Percentiles rank a stretch among this genome's conserved stretches.
phyloP scores from a whole-genome alignment of 495 filamentous ascomycete genomes.

The Annulohypoxylon maeteangense region DNA sequence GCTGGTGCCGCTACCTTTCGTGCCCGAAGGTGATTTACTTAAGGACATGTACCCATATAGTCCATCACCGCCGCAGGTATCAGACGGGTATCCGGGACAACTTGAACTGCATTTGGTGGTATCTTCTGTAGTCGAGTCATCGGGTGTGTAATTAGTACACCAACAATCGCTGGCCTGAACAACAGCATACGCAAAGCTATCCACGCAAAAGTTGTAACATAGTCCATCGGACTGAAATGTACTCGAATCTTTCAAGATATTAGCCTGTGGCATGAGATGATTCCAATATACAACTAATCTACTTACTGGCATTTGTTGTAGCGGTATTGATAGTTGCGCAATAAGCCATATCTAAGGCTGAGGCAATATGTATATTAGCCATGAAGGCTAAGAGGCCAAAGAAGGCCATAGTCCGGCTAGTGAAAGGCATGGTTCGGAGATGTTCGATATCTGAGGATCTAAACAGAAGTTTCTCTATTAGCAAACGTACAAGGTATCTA shows the following conservation, averaged over 20 bases:
- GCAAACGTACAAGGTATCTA: neutral
- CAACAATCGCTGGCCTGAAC: conserved; percentile 54
- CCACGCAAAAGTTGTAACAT: conserved; percentile 52
- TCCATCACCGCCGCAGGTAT: conserved; percentile 54
- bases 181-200: conserved; percentile 53
- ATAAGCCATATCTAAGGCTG: conserved; percentile 50
- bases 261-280: conserved; percentile 7
- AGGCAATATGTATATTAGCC: conserved; percentile 33
- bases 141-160: conserved; percentile 56
- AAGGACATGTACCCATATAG: conserved; percentile 56
- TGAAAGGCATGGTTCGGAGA: conserved; percentile 34
- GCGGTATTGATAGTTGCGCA: conserved; percentile 57
- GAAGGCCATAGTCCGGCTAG: conserved; percentile 30
- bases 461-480: conserved; percentile 13
- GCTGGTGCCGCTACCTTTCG: conserved; percentile 24
- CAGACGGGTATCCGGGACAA: conserved; percentile 56
- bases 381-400: conserved; percentile 22
- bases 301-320: conserved; percentile 49
- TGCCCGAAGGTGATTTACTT: conserved; percentile 44
- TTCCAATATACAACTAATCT: neutral
- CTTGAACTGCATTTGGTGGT: conserved; percentile 44
- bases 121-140: conserved; percentile 45
- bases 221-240: conserved; percentile 60
- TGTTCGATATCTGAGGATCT: conserved; percentile 18
- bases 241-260: conserved; percentile 47